Percentiles rank a stretch among this genome's conserved stretches.
phyloP scores from a whole-genome alignment of 2,329 filamentous ascomycete species.

The Fusarium praegraminearum region DNA sequence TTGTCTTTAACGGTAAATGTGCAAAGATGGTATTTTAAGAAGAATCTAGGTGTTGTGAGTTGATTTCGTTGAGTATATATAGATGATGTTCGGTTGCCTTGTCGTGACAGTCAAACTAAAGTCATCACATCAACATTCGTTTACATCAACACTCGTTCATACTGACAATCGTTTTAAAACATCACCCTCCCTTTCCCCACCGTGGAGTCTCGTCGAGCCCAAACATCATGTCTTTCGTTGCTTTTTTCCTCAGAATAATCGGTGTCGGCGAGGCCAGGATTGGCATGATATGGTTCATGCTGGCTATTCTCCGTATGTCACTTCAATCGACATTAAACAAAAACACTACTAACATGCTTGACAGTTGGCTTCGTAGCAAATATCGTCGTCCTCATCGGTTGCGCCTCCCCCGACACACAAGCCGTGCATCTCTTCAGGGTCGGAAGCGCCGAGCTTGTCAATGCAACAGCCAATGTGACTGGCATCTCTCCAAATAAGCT shows the following conservation, averaged over 20 bases:
- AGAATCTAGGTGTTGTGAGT: too few species aligned
- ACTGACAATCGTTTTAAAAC: not conserved
- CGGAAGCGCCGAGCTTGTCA: not conserved
- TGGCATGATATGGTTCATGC: conserved; percentile 3
- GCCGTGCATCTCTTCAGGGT: not conserved
- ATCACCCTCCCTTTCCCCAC: not conserved
- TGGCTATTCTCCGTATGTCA: not conserved
- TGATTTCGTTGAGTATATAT: not conserved
- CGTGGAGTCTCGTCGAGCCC: too few species aligned
- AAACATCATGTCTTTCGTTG: not conserved
- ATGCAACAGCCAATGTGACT: not conserved
- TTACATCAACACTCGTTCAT: not conserved
- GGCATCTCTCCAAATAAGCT: not conserved
- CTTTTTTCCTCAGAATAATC: not conserved
- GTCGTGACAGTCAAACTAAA: rapidly evolving
- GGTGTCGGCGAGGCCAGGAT: not conserved
- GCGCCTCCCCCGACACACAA: not conserved
- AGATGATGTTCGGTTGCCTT: not conserved
- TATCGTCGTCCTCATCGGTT: not conserved
- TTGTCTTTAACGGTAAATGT: not conserved
- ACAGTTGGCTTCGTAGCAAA: not conserved
- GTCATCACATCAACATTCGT: too few species aligned
- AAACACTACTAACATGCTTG: not conserved
- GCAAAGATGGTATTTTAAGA: not conserved
- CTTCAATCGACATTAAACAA: not conserved